These are phyloP conservation scores for Terana coerulea DNA, from an alignment of 768 basidiomycete genomes.

Conservation along the genomic window DNA sequence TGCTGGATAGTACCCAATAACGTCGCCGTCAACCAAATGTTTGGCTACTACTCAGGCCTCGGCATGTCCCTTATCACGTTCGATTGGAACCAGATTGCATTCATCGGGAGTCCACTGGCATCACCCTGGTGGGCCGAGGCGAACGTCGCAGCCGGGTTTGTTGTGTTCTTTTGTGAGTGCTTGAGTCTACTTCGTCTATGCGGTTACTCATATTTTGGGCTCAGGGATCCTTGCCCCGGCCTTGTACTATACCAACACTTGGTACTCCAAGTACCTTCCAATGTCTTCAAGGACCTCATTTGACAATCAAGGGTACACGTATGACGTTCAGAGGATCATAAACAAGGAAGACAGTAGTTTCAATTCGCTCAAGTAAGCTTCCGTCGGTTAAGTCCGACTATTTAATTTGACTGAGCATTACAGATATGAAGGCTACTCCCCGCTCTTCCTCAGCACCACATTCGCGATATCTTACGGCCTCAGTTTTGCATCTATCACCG, in stretches of 20 bases:
- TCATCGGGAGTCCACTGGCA: conserved; percentile 59
- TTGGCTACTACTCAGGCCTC: conserved; percentile 74
- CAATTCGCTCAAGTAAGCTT: too few relatives aligned
- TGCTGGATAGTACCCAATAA: conserved; percentile 73
- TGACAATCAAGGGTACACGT: conserved; percentile 35
- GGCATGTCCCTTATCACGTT: conserved; percentile 66
- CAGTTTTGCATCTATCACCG: conserved; percentile 40
- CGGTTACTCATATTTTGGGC: not conserved
- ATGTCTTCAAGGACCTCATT: conserved; percentile 49
- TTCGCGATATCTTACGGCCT: conserved; percentile 38
- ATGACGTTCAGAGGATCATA: conserved; percentile 38
- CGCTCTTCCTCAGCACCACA: conserved; percentile 37
- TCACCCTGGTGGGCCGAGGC: conserved; percentile 68
- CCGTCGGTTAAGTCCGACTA: too few relatives aligned
- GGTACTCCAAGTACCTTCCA: conserved; percentile 29
- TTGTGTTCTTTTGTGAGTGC: conserved; percentile 36
- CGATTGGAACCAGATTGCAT: conserved; percentile 75
- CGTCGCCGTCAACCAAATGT: conserved; percentile 73
- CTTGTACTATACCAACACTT: conserved; percentile 31
- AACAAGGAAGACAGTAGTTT: too few relatives aligned
- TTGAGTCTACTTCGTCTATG: not conserved
- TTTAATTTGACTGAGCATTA: conserved; percentile 28
- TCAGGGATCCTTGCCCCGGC: conserved; percentile 35
- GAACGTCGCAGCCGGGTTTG: conserved; percentile 48
- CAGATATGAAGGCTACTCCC: conserved; percentile 37